phyloP scores from a whole-genome alignment of 257 asterid species.

The Primulina eburnea region DNA sequence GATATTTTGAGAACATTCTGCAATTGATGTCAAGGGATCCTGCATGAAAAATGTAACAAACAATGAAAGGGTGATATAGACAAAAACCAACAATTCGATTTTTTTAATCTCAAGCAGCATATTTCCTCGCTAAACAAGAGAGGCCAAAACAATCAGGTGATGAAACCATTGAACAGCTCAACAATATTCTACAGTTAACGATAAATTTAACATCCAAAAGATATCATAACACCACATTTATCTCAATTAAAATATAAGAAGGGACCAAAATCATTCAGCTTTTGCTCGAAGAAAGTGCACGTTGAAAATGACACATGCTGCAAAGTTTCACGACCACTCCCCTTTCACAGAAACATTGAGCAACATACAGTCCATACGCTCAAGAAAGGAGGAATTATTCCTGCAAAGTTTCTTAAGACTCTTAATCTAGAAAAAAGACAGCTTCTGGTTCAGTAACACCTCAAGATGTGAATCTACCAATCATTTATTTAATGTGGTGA shows the following conservation, averaged over 20 bases:
- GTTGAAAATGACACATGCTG: no score
- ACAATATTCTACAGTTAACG: not conserved
- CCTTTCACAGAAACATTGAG: no score
- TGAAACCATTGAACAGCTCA: constrained; percentile 21
- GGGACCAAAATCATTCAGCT: not conserved
- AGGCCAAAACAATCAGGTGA: constrained; percentile 14
- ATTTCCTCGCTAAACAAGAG: constrained; percentile 12
- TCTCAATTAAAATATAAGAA: constrained; percentile 5
- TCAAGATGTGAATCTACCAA: no score
- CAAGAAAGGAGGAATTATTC: no score
- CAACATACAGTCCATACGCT: no score
- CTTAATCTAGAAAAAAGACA: no score
- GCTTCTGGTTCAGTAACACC: no score
- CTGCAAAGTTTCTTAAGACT: no score
- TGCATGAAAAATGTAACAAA: constrained; percentile 27
- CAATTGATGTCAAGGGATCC: constrained; percentile 50
- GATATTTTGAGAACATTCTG: constrained; percentile 37
- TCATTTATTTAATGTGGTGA: no score
- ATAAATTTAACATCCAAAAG: constrained; percentile 13
- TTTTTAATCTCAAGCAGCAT: constrained; percentile 7
- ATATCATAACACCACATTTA: constrained; percentile 11
- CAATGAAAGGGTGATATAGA: constrained; percentile 17
- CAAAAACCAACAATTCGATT: constrained; percentile 16
- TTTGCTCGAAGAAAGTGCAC: not conserved
- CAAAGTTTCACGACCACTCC: no score